Conservation (phyloP, 768 basidiomycete species). For the Mycena albidolilacea region DNA sequence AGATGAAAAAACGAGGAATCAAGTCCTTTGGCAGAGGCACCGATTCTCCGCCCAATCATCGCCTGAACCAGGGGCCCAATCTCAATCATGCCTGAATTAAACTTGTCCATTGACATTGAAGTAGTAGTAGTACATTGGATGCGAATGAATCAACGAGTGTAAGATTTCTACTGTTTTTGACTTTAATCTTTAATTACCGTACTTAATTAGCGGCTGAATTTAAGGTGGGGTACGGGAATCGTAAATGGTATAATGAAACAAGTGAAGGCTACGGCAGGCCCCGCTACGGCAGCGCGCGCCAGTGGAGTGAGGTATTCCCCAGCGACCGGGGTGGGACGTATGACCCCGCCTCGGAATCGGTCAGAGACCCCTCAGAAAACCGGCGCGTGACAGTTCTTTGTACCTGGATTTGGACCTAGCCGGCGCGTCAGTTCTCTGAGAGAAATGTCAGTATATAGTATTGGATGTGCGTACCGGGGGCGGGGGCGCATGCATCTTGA, state of each 20-base stretch:
- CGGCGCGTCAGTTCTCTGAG: neutral
- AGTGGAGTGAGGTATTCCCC: neutral
- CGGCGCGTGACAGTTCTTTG: neutral
- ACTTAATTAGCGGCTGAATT: neutral
- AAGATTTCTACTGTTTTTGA: too few relatives aligned
- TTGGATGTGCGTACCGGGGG: neutral
- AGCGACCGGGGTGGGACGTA: neutral
- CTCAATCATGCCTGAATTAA: too few relatives aligned
- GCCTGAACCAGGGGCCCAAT: too few relatives aligned
- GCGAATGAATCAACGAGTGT: too few relatives aligned
- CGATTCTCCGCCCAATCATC: too few relatives aligned
- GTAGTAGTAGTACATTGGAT: too few relatives aligned
- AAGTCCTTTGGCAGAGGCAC: too few relatives aligned
- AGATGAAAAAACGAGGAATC: too few relatives aligned
- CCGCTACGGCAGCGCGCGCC: neutral
- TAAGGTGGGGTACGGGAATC: neutral
- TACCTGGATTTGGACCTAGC: neutral
- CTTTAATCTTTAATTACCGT: neutral
- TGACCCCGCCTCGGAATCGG: too few relatives aligned
- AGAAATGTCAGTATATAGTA: neutral
- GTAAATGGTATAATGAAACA: neutral
- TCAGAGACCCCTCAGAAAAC: neutral
- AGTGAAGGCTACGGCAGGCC: too few relatives aligned
- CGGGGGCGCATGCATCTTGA: constrained; percentile 20
- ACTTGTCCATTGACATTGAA: too few relatives aligned